Evolutionary conservation across 2,329 filamentous ascomycete species (phyloP), one percentile per base, ranked within the genome.

Genomic region (Cladosporium sp.): DNA sequence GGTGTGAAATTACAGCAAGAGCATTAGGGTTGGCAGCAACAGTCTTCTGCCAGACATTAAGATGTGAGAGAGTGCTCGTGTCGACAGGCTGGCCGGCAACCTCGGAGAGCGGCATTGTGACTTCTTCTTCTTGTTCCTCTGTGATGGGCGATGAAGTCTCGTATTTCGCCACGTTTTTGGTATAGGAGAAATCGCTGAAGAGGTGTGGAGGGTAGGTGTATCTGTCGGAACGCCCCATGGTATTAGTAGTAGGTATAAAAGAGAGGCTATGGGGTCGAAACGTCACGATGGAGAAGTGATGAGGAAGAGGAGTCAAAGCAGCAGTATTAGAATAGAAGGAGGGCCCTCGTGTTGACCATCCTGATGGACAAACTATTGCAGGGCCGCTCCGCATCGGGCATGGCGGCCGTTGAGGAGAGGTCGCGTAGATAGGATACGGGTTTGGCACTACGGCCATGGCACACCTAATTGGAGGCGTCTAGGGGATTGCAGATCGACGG

Each of bases 21-120:
- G 70, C 72, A 66, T 74, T 74, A 44, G 74, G 73, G 41, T 70
- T 65, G 44, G 72, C 67, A 44, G 70, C 70, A 54, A 76, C 74
- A 21, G 71, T 68, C 28, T 74, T 71, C 66, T 76, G 73, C 69
- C 72, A 76, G n/a, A 74, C 67, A 65, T 72, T 71, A 28, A 76
- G 69, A 67, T 76, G 74, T 34, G 74, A 74, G 55, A 72, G 55
- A 26, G 70, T 65, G 32, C 59, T 70, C 65, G 65, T 69, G 62
- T 69, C 70, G 68, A 75, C 59, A 24, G 67, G 67, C 59, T 69
- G 70, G 15, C 74, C 74, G 47, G 71, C 68, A 57, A 71, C 71
- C 44, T 75, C 67, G 65, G 74, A 74, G 32, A 69, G 68, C 49
- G 64, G 41, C 64, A 65, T 65, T 57, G 30, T 60, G 12, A 8